Evolutionary conservation across 169 alveolate species (phyloP).

Genomic region (Blepharisma undulans): DNA sequence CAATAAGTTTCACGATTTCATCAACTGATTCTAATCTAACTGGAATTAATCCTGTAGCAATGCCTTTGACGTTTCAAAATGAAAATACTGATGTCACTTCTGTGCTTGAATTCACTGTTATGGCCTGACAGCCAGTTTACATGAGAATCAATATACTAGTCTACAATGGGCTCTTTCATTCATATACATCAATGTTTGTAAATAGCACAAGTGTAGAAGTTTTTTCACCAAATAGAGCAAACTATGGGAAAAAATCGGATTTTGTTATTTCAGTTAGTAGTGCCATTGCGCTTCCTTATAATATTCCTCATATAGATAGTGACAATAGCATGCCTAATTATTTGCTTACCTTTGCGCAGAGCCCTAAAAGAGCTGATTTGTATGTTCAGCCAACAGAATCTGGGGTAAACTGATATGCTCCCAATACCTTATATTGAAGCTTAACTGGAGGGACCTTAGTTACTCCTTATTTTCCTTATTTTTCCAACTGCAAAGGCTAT

Average conservation of each 20-base stretch:
- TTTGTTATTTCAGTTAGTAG: constrained; percentile 52
- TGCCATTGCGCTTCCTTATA: constrained; percentile 54
- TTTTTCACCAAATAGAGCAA: constrained; percentile 70
- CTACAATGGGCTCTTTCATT: constrained; percentile 59
- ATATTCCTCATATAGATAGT: constrained; percentile 55
- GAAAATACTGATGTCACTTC: constrained; percentile 46
- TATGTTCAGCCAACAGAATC: constrained; percentile 35
- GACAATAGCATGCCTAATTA: constrained; percentile 47
- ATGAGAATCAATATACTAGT: constrained; percentile 62
- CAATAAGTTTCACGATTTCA: background rate
- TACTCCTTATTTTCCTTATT: constrained; percentile 75
- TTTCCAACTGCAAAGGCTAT: constrained; percentile 78
- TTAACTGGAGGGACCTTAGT: constrained; percentile 46
- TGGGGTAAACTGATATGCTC: constrained; percentile 52
- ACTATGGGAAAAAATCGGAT: constrained; percentile 37
- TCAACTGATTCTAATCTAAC: background rate
- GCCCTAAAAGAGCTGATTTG: constrained; percentile 34
- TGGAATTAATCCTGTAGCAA: constrained; percentile 7
- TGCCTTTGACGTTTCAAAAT: constrained; percentile 67
- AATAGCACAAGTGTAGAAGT: constrained; percentile 67
- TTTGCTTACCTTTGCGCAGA: constrained; percentile 44
- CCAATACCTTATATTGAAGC: constrained; percentile 66
- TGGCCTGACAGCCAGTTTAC: constrained; percentile 53
- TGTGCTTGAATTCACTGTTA: constrained; percentile 61
- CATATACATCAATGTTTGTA: constrained; percentile 51